These are phyloP conservation scores for Fabrea salina DNA, from an alignment of 169 alveolate species.

Conservation along the genomic window DNA sequence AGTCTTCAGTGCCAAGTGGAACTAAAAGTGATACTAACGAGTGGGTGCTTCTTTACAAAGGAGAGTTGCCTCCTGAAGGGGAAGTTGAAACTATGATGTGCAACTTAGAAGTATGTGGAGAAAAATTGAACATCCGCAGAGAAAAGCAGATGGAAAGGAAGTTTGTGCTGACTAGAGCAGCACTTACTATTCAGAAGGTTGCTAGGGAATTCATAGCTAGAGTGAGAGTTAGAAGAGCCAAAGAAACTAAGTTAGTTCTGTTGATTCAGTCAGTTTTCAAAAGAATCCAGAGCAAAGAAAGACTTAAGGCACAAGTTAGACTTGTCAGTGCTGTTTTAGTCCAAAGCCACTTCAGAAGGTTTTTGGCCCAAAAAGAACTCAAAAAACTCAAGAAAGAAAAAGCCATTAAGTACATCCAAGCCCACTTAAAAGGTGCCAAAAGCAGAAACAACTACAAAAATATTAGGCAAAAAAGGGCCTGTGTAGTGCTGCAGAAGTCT, in stretches of 20 bases:
- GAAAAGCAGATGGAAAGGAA: slow-evolving; percentile 35
- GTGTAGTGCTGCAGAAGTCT: not conserved
- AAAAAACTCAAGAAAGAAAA: not conserved
- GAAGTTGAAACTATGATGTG: not conserved
- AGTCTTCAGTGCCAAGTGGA: not conserved
- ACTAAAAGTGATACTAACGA: not conserved
- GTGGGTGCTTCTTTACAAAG: slow-evolving; percentile 29
- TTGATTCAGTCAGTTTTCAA: not conserved
- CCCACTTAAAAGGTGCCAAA: not conserved
- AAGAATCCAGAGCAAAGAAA: not conserved
- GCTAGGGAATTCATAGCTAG: slow-evolving; percentile 2
- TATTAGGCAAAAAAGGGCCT: not conserved
- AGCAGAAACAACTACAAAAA: not conserved
- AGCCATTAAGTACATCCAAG: not conserved
- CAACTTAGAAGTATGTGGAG: slow-evolving; percentile 29
- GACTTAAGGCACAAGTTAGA: not conserved
- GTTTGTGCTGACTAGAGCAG: not conserved
- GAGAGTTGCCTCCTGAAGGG: not conserved
- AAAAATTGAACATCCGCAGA: slow-evolving; percentile 24
- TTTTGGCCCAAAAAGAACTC: not conserved
- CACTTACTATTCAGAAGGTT: not conserved
- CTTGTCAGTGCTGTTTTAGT: not conserved
- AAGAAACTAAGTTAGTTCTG: not conserved
- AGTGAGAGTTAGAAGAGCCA: not conserved
- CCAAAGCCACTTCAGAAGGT: not conserved